Base-by-base conservation (phyloP, 495 filamentous ascomycete species). In the Articulospora tetracladia region DNA sequence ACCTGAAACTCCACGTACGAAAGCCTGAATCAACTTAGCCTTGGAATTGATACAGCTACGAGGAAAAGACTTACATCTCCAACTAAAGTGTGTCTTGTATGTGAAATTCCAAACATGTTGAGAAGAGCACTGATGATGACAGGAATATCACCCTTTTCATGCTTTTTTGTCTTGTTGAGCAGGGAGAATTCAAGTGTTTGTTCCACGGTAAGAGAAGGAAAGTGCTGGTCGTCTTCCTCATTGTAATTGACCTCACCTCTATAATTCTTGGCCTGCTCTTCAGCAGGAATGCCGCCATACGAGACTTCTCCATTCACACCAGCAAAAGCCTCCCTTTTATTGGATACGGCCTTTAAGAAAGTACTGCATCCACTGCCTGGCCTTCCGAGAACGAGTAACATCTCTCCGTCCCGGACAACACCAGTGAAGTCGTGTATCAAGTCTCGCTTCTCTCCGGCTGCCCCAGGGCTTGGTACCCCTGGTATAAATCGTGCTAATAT, bases 181-280 rank as follows among this genome's bases (percentile, higher is more conserved):
- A 93, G 75, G 0, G 91, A 87, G 68, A 96, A 95, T n/a, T 83
- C 84, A 51, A 94, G 74, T 0, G 91, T 95, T 44, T 68, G 62
- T 78, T 86, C 74, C 1, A 96, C 91, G 1, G 86, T 94, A 34
- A 96, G 73, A 8, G 79, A 77, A 2, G 91, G 87, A 66, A 93
- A 85, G 70, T 93, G 90, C 48, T 85, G 78, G 61, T 95, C 91
- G 57, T 94, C 90, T 71, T 94, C 90, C 13, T 80, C 81, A 65
- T 92, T 92, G 70, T 92, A 92, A 66, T 87, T 90, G 65, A 93
- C 87, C 70, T 96, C 89, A 34, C 89, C 89, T 47, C 87, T 81
- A 73, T 90, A 93, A 56, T 81, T 76, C 65, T 84, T 82, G 48
- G 80, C 73, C 65, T 89, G 86, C 61, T 89, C 85, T 26, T 82